Evolutionary conservation across 2,329 filamentous ascomycete genomes (phyloP).

Genomic region (Chaetomium olivaceum): DNA sequence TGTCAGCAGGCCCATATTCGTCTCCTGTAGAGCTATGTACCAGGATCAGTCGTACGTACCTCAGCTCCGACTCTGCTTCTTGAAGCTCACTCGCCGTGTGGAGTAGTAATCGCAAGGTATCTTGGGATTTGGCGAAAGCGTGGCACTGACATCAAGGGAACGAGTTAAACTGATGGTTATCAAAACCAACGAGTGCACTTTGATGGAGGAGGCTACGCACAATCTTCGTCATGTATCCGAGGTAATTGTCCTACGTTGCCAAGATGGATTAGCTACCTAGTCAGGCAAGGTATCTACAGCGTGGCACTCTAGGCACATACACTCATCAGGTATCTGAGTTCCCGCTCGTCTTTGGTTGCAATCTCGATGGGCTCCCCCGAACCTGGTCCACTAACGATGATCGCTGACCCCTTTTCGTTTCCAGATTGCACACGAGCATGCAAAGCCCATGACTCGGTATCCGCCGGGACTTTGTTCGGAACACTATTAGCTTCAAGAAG

Average conservation of each 20-base stretch:
- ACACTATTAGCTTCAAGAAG: background rate
- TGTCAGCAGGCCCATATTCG: background rate
- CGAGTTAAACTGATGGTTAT: background rate
- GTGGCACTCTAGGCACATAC: slow-evolving; percentile 14
- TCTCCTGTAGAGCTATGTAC: background rate
- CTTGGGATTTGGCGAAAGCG: slow-evolving; percentile 21
- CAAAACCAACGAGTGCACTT: too few relatives aligned
- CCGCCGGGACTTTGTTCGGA: background rate
- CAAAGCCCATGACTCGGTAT: slow-evolving; percentile 11
- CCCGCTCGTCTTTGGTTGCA: slow-evolving; percentile 11
- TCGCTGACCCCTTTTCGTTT: background rate
- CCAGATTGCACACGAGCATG: background rate
- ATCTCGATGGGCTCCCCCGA: slow-evolving; percentile 12
- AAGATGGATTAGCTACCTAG: background rate
- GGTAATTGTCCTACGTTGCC: slow-evolving; percentile 19
- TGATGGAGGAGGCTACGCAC: slow-evolving; percentile 12
- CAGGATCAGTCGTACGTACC: slow-evolving; percentile 4
- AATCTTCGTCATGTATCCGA: slow-evolving; percentile 27
- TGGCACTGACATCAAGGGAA: slow-evolving; percentile 12
- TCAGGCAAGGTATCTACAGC: too few relatives aligned
- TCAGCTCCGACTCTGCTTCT: slow-evolving; percentile 19
- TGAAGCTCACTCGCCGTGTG: background rate
- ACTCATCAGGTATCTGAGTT: slow-evolving; percentile 18
- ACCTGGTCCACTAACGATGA: slow-evolving; percentile 16
- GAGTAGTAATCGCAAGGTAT: slow-evolving; percentile 6